Evolutionary conservation across 225 moss, liverwort and hornwort species (phyloP), one percentile per base, ranked within the genome.

Genomic region (Physcomitrium patens): DNA sequence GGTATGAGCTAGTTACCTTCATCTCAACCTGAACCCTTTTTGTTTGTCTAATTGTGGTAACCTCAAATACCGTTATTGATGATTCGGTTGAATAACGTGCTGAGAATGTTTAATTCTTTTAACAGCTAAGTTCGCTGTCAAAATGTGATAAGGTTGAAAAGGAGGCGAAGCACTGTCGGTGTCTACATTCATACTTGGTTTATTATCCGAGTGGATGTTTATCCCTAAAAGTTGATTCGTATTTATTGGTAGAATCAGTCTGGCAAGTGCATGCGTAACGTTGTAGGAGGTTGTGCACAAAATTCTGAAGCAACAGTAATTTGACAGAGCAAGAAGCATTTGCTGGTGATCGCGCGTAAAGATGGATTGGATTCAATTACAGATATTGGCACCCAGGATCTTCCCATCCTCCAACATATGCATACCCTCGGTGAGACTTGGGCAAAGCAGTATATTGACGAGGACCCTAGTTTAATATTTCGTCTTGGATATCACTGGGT

Each of bases 401-500:
- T 91, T 18, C 80, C 89, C 69, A 0, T 90, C 48, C 55, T 97
- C 47, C 84, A 78, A 67, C 84, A 80, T 20, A 75, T 97, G 78
- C 93, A 93, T 86, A 78, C 84, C 26, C 87, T 93, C 20, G 97
- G 97, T 28, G 77, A 86, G 69, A 72, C 77, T 46, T 94, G 91
- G 90, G 91, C 93, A 77, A 85, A 80, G 46, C 70, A 55, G 3
- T 93, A 77, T 44, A 14, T 91, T 0, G 77, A 85, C 49, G 89
- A 93, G 12, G 89, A 97, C 61, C 52, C 86, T 16, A 76, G 86
- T 2, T 78, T 93, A 16, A 80, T 81, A 12, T 90, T 94, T 65
- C 91, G 94, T n/a, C 77, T 93, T 37, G 94, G 94, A 65, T 97
- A 94, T 75, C 97, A 97, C 80, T 83, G 81, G 91, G 94, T 92